Base-by-base conservation (phyloP, 306 rosid species). In the Vigna hirtella region DNA sequence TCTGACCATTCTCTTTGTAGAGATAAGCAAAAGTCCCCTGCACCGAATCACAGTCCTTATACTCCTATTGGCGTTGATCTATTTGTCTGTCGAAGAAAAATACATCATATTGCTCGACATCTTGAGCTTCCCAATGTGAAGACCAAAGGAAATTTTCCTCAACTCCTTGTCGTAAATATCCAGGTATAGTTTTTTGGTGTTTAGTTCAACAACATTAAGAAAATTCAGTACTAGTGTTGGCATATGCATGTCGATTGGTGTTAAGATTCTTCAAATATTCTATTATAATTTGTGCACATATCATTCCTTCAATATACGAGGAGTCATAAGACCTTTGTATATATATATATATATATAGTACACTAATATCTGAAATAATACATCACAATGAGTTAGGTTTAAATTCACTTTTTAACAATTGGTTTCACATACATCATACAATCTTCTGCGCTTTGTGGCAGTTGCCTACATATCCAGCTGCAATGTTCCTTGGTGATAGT, bases 391-490 rank as follows among this genome's bases (percentile, higher is more conserved):
- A 20, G 22, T 20, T 20, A 20, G 22, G 22, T 20, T 20, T 20
- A 20, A 20, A 20, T 20, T 20, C 22, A 20, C 22, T 20, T 20
- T 20, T 20, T 20, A 20, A 20, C 22, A 20, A 20, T 20, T 20
- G 22, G 69, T 71, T 83, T 83, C 74, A 74, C 74, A 78, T 65
- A 12, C 9, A 50, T 75, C 79, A 61, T 63, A 10, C 63, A 65
- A 9, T 68, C 14, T 66, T 72, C 9, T 83, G 72, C 45, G 62
- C 49, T 62, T 72, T 82, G 70, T 67, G 77, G 59, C 88, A 95
- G 99, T 81, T 91, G 84, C 99, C 99, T 78, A 88, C 91, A 72
- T 95, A 95, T 91, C 99, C 96, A 17, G 93, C 97, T 74, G 90
- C 97, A 64, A 91, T 95, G 89, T 95, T 95, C 79, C 88, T 82